Conservation (phyloP, 2,329 filamentous ascomycete genomes). For the Paecilomyces sp. region DNA sequence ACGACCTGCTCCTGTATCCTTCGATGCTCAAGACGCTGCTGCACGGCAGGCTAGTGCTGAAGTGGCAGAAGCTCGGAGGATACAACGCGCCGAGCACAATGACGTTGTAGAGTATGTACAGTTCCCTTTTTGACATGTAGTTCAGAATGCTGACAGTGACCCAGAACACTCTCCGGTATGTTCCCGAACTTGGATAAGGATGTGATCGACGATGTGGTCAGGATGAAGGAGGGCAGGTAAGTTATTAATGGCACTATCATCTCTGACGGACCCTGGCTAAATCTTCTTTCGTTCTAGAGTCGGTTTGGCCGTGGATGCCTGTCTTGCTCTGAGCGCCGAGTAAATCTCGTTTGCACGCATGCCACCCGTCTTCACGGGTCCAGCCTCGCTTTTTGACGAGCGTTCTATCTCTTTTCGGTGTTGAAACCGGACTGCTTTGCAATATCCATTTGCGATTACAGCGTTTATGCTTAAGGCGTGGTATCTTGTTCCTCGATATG, state of each 20-base stretch:
- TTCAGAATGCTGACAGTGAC: conserved; percentile 1
- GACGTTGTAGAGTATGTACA: conserved; percentile 71
- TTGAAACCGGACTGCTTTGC: background rate
- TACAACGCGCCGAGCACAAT: conserved; percentile 76
- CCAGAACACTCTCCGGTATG: conserved; percentile 78
- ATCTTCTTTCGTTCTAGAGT: conserved; percentile 48
- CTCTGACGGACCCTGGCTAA: background rate
- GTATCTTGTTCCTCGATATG: background rate
- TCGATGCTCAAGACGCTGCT: conserved; percentile 78
- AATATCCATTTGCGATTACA: background rate
- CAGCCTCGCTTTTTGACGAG: background rate
- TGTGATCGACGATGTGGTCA: conserved; percentile 92
- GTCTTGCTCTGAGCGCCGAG: conserved; percentile 59
- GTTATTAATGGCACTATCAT: conserved; percentile 27
- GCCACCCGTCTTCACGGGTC: background rate
- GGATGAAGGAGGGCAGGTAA: conserved; percentile 88
- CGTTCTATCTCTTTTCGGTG: background rate
- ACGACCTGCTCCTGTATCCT: conserved; percentile 28
- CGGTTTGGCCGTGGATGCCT: conserved; percentile 78
- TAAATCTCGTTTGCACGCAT: conserved; percentile 8
- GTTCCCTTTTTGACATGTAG: background rate
- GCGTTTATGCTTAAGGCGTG: background rate
- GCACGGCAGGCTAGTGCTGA: conserved; percentile 87
- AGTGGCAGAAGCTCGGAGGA: conserved; percentile 73
- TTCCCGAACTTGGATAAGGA: conserved; percentile 93